Evolutionary conservation across 768 basidiomycete genomes (phyloP).

Genomic region (Pisolithus marmoratus): DNA sequence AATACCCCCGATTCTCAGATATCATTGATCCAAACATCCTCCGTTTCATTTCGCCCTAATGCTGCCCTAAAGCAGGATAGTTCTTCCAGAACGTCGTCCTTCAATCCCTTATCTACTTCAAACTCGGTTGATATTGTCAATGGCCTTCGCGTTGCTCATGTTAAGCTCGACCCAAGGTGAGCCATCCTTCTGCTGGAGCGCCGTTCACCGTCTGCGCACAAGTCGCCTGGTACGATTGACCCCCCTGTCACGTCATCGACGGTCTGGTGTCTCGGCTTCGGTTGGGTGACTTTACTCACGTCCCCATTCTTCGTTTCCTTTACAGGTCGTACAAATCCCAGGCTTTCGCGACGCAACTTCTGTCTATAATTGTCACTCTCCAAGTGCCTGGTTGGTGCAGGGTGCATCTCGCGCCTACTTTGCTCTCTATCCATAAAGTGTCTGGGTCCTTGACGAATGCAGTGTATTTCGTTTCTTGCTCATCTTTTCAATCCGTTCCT

Average conservation of each 20-base stretch:
- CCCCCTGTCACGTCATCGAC: conserved; percentile 15
- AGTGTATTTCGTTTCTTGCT: conserved; percentile 91
- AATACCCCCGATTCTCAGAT: conserved; percentile 2
- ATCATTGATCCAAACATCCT: neutral
- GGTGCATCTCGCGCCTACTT: conserved; percentile 38
- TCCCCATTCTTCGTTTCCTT: conserved; percentile 6
- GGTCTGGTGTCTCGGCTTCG: conserved; percentile 29
- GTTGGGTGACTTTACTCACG: conserved; percentile 13
- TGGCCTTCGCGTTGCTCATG: conserved; percentile 52
- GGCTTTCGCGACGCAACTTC: conserved; percentile 48
- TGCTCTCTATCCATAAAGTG: conserved; percentile 67
- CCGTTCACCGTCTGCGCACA: conserved; percentile 4
- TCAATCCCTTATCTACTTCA: conserved; percentile 29
- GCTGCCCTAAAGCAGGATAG: neutral
- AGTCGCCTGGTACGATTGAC: conserved; percentile 18
- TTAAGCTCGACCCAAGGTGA: conserved; percentile 67
- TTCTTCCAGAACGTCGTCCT: conserved; percentile 22
- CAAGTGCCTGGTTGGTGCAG: conserved; percentile 56
- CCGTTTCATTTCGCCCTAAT: conserved; percentile 5
- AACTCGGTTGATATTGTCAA: conserved; percentile 45
- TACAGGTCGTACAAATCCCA: conserved; percentile 60
- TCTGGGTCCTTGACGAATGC: conserved; percentile 94
- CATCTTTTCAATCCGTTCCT: conserved; percentile 38
- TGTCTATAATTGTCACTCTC: conserved; percentile 50
- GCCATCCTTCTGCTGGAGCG: conserved; percentile 29